phyloP scores from a whole-genome alignment of 2,329 filamentous ascomycete genomes.

The Periconia sp. region DNA sequence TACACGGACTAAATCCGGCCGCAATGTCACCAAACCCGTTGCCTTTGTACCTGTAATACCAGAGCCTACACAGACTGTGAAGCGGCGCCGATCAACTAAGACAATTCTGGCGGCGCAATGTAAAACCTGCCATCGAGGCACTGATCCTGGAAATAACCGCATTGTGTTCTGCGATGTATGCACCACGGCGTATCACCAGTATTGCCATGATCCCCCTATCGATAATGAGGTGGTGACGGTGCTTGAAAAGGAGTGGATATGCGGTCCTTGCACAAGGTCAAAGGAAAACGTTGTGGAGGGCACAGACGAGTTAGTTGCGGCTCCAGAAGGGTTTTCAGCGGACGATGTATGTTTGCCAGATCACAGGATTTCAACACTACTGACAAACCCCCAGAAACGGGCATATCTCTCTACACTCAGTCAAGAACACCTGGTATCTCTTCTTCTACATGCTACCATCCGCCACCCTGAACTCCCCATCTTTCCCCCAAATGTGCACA shows the following conservation, averaged over 20 bases:
- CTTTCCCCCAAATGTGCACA: constrained; percentile 52
- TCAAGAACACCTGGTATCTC: constrained; percentile 62
- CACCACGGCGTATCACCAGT: constrained; percentile 77
- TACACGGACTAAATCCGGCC: constrained; percentile 74
- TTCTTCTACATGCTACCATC: constrained; percentile 64
- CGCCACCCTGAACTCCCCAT: constrained; percentile 67
- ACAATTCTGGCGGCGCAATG: constrained; percentile 61
- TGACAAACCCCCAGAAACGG: constrained; percentile 54
- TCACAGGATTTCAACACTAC: constrained; percentile 1
- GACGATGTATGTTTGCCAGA: constrained; percentile 42
- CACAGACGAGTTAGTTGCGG: constrained; percentile 43
- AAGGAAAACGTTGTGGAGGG: constrained; percentile 34
- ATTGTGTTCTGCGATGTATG: constrained; percentile 87
- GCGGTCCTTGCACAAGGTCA: constrained; percentile 57
- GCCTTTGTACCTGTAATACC: constrained; percentile 61
- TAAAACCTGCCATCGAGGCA: constrained; percentile 70
- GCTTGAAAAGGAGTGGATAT: constrained; percentile 71
- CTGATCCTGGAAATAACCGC: constrained; percentile 72
- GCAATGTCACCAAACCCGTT: constrained; percentile 68
- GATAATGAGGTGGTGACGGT: constrained; percentile 68
- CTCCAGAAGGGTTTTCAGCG: constrained; percentile 37
- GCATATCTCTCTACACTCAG: constrained; percentile 65
- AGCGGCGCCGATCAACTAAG: constrained; percentile 61
- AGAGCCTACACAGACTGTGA: constrained; percentile 51
- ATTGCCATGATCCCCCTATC: constrained; percentile 77